A percentile compares a stretch with the other conserved stretches of the same genome.
Conservation (phyloP, 2,329 filamentous ascomycete species). For the Aspergillus hortae region DNA sequence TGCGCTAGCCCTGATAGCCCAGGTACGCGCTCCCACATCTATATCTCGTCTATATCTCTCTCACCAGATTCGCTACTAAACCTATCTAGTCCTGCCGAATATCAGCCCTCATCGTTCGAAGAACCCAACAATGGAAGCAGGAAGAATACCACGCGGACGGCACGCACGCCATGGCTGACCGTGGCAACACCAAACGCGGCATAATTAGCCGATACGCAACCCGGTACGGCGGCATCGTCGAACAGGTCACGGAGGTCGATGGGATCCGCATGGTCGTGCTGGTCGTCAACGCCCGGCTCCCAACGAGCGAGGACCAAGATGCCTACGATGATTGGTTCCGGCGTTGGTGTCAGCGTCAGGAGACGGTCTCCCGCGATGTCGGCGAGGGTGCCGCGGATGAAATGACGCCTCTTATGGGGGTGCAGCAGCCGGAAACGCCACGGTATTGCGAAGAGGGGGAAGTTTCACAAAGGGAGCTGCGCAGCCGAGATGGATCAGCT, state of each 20-base stretch:
- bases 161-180: background rate
- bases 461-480: no score
- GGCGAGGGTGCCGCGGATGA: background rate
- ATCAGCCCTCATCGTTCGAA: background rate
- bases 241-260: background rate
- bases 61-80: no score
- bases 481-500: no score
- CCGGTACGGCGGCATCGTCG: slow-evolving; percentile 1
- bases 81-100: background rate
- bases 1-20: no score
- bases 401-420: background rate
- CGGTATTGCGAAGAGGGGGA: background rate
- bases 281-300: background rate
- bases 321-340: slow-evolving; percentile 6
- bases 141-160: background rate
- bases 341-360: slow-evolving; percentile 1
- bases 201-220: background rate
- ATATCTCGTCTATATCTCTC: no score
- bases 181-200: background rate
- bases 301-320: background rate
- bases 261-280: slow-evolving; percentile 5
- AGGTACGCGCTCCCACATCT: no score
- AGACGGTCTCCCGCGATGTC: background rate
- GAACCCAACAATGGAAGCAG: background rate
- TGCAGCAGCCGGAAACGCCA: background rate